phyloP scores from a whole-genome alignment of 352 stramenopile species.

The Pythium rhizo-oryzae region DNA sequence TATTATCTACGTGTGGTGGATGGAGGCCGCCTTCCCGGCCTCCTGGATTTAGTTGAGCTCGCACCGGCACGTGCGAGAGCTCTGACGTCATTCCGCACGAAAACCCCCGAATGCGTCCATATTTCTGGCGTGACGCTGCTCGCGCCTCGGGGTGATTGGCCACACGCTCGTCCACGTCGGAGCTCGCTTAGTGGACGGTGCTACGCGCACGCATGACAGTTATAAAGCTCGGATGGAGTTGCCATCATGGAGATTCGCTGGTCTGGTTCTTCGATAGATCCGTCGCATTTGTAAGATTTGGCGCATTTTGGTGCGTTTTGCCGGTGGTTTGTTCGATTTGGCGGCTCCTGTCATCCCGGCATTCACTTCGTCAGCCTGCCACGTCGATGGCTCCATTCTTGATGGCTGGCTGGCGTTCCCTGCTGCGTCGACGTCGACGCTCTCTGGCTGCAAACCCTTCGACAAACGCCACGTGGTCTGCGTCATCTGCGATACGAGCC shows the following conservation, averaged over 20 bases:
- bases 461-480: constrained; percentile 17
- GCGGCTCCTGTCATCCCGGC: constrained; percentile 3
- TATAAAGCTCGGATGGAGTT: background rate
- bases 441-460: constrained; percentile 9
- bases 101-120: background rate
- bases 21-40: background rate
- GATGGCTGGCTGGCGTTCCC: constrained; percentile 12
- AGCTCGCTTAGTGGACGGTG: background rate
- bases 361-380: background rate
- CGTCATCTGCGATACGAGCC: constrained; percentile 24
- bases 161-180: background rate
- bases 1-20: background rate
- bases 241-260: constrained; percentile 7
- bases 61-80: background rate
- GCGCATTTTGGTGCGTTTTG: background rate
- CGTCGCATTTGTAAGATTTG: background rate
- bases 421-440: constrained; percentile 8
- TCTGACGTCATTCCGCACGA: constrained; percentile 12
- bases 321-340: background rate
- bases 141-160: background rate
- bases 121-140: constrained; percentile 1
- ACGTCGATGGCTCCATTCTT: constrained; percentile 22
- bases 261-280: constrained; percentile 7
- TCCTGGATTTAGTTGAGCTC: background rate
- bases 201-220: background rate